Evolutionary conservation across 2,329 filamentous ascomycete species (phyloP), one percentile per base, ranked within the genome.

Genomic region (Colletotrichum coccodes): DNA sequence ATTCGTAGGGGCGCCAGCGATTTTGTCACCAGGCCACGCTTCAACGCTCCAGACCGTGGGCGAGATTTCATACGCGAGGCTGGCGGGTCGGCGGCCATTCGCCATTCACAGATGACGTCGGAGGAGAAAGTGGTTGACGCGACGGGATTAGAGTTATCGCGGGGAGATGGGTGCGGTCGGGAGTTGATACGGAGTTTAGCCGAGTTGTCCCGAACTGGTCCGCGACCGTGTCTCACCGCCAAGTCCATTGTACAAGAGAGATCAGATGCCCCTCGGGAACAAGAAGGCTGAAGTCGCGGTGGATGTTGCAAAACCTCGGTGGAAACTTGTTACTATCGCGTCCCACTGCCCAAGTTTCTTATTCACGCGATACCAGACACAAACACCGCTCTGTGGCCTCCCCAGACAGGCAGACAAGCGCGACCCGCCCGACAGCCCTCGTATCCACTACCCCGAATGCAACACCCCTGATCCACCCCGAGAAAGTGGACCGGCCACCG

Each of bases 391-490:
- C 30, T 36, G 30, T 53, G 30, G 11, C n/a, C 50, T 14, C n/a
- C 50, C 50, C 50, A 6, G 9, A 16, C 38, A n/a, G 9, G 36
- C 60, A 28, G 36, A 12, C 49, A 62, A 46, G 34, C 26, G 28
- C 44, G 47, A 60, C 46, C 44, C 44, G 46, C 46, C 46, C 42
- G 26, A 46, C 52, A 64, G 61, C 61, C 61, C 61, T 64, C 53
- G 64, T 63, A 66, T 64, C 64, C 64, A 68, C 61, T 64, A 64
- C 60, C 60, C 64, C 64, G 64, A 67, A 44, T 64, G 52, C 34
- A 30, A 30, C 40, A 47, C 65, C 65, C 65, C 65, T 68, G 65
- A 68, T 66, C 65, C 65, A 66, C 65, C 62, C 65, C 65, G 65
- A 56, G 61, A 68, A 68, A 65, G 65, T 65, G 65, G 65, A 36